Conservation (phyloP, 139 green algal species). For the Desmodesmus armatus region DNA sequence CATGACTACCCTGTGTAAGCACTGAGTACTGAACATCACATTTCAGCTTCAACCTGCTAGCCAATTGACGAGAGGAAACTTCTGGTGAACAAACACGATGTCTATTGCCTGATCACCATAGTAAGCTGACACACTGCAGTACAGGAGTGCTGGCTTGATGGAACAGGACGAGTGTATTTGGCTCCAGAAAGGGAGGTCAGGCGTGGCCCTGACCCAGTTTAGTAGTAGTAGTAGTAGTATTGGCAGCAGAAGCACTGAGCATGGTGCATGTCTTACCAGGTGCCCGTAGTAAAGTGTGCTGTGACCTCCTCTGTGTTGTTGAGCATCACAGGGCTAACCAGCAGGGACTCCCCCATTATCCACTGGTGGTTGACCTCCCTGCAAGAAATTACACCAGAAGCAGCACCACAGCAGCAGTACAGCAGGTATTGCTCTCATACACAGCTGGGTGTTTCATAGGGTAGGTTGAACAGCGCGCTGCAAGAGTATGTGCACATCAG, state of each 20-base stretch:
- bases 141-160: background rate
- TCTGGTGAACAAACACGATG: too few species aligned
- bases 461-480: too few species aligned
- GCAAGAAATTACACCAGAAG: too few species aligned
- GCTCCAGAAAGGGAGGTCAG: too few species aligned
- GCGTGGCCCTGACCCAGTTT: too few species aligned
- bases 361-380: conserved; percentile 62
- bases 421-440: too few species aligned
- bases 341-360: conserved; percentile 71
- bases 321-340: conserved; percentile 76
- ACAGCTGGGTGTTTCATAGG: too few species aligned
- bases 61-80: background rate
- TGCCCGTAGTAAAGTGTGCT: conserved; percentile 73
- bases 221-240: too few species aligned
- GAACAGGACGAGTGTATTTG: too few species aligned
- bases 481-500: background rate
- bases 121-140: background rate
- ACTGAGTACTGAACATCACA: too few species aligned
- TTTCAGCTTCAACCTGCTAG: background rate
- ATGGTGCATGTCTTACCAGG: conserved; percentile 32
- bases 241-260: background rate
- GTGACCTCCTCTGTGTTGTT: conserved; percentile 49
- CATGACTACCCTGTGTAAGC: too few species aligned
- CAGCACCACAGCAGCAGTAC: background rate
- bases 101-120: background rate